Base-by-base conservation (phyloP, 495 filamentous ascomycete genomes). In the Ascobolus immersus region DNA sequence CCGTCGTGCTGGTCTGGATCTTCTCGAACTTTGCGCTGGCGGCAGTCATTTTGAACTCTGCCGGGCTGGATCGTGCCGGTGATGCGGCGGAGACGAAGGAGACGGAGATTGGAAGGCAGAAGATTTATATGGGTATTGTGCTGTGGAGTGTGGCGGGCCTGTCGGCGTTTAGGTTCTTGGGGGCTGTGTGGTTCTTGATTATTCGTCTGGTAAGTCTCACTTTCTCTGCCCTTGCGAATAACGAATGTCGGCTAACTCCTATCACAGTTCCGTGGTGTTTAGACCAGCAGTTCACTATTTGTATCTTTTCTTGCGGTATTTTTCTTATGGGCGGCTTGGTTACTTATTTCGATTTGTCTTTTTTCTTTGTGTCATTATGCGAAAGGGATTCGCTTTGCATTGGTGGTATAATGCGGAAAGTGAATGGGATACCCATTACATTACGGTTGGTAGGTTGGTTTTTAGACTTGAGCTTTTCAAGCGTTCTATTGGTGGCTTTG, bases 1-100 rank as follows among this genome's bases (percentile, higher is more conserved):
- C 77, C 10, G 80, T 91, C 44, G 89, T 99, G 35, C 59, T 99
- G 33, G 64, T 72, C 36, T 99, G 89, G 89, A 86, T 99, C 56
- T 80, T 92, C 47, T 82, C 69, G 43, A 99, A 99, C 54, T 76
- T 94, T 47, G 80, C 69, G 7, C 71, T 99, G 4, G 64, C 62
- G 3, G 86, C 86, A 1, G 65, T 82, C n/a, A 81, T 99, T 26
- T 55, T 94, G 37, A 76, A 71, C 40, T 67, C 74, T 1, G 89
- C 71, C 15, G 89, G 89, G 4, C 47, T 93, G 36, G 68, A 86
- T 36, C 61, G 60, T 13, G 59, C 86, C 25, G 55, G 50, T 2
- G 55, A 67, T 24, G 49, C 57, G 8, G 55, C 52, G 29, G 36
- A 61, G 35, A 54, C 57, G 30, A 42, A 57, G 11, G 40, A 56